Evolutionary conservation across 345 rosid species (phyloP).

Genomic region (Noccaea caerulescens): DNA sequence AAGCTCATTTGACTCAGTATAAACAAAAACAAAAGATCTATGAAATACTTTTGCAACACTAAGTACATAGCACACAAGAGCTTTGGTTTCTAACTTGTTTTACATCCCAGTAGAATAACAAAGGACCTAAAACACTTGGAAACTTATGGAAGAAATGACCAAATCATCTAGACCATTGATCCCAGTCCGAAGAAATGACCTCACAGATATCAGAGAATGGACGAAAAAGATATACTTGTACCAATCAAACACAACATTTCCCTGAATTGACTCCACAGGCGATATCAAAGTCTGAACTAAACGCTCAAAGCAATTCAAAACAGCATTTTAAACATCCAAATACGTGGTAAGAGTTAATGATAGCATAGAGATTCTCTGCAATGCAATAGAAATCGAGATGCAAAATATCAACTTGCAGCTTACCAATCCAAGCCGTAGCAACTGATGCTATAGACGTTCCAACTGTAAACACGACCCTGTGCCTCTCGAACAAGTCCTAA

Average conservation of each 20-base stretch:
- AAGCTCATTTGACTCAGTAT: background rate
- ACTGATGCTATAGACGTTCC: conserved; percentile 94
- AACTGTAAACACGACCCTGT: conserved; percentile 80
- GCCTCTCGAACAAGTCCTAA: conserved; percentile 87
- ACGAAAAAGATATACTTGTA: background rate
- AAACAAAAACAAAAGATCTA: conserved; percentile 21
- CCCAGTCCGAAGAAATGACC: background rate
- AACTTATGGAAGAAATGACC: background rate
- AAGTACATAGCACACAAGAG: conserved; percentile 4
- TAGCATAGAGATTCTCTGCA: background rate
- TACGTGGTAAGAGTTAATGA: background rate
- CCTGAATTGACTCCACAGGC: background rate
- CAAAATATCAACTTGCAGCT: conserved; percentile 26
- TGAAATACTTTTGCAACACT: background rate
- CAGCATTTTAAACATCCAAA: conserved; percentile 11
- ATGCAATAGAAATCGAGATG: conserved; percentile 11
- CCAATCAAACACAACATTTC: background rate
- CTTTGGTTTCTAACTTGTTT: background rate
- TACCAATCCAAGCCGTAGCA: conserved; percentile 93
- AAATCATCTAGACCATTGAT: background rate
- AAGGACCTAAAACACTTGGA: background rate
- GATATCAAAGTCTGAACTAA: conserved; percentile 7
- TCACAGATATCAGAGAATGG: background rate
- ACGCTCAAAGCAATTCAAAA: background rate
- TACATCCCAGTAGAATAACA: background rate